phyloP scores from a whole-genome alignment of 1,284 basidiomycete species.

The Coniophora puteana region DNA sequence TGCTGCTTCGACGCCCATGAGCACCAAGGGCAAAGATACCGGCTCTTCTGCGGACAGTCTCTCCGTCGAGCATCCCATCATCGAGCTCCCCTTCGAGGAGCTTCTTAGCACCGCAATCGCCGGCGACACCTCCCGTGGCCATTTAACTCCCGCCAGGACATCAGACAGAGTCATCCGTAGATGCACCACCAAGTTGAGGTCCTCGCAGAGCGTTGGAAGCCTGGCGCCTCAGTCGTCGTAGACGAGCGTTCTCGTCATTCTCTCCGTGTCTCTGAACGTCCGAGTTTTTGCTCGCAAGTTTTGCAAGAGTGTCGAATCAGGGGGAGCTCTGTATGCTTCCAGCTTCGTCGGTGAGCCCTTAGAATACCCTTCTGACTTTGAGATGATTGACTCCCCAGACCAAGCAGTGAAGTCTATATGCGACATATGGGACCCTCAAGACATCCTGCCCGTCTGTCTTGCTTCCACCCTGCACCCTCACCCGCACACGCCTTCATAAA shows the following conservation, averaged over 20 bases:
- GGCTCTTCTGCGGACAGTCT: slow-evolving; percentile 46
- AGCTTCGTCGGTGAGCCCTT: slow-evolving; percentile 61
- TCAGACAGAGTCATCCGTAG: slow-evolving; percentile 23
- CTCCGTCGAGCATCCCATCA: slow-evolving; percentile 69
- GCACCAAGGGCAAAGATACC: slow-evolving; percentile 69
- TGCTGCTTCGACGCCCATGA: slow-evolving; percentile 59
- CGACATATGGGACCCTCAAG: slow-evolving; percentile 72
- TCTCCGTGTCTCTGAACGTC: slow-evolving; percentile 35
- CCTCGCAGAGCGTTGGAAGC: slow-evolving; percentile 72
- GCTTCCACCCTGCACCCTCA: slow-evolving; percentile 30
- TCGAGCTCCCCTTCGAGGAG: slow-evolving; percentile 76
- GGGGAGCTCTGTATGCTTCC: slow-evolving; percentile 51
- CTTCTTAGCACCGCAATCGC: slow-evolving; percentile 40
- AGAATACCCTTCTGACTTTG: slow-evolving; percentile 13
- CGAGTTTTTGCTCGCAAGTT: slow-evolving; percentile 24
- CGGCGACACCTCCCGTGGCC: slow-evolving; percentile 15
- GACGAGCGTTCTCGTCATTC: slow-evolving; percentile 73
- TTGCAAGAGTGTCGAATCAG: slow-evolving; percentile 35
- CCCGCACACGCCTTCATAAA: too few relatives aligned
- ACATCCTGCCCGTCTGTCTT: slow-evolving; percentile 61
- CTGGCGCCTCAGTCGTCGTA: slow-evolving; percentile 79
- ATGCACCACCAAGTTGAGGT: not conserved
- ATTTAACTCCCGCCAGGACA: slow-evolving; percentile 4
- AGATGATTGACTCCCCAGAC: slow-evolving; percentile 40
- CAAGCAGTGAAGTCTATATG: slow-evolving; percentile 71